Evolutionary conservation across 306 rosid species (phyloP).

Genomic region (Rosa lucieae): DNA sequence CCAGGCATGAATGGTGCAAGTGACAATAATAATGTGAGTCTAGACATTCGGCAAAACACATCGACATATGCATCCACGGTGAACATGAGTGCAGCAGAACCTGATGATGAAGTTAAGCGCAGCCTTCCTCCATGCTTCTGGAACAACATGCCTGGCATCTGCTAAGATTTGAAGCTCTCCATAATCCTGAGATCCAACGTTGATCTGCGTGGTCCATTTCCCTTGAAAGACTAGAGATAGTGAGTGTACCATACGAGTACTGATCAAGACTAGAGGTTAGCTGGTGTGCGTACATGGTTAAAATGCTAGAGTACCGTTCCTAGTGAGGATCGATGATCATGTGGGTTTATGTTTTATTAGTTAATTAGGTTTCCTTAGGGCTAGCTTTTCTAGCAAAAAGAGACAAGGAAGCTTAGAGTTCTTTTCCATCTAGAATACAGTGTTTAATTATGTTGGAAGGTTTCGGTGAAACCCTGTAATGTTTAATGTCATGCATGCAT

Average conservation of each 20-base stretch:
- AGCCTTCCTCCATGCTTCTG: constrained; percentile 31
- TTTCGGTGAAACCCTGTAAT: not conserved
- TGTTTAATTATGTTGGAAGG: not conserved
- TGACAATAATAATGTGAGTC: constrained; percentile 6
- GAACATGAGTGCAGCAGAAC: not conserved
- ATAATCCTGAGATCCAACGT: not conserved
- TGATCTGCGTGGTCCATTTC: not conserved
- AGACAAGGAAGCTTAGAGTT: constrained; percentile 5
- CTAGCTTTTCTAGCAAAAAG: constrained; percentile 15
- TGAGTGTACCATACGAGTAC: constrained; percentile 1
- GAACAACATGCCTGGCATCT: constrained; percentile 60
- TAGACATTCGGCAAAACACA: constrained; percentile 22
- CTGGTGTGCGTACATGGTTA: constrained; percentile 6
- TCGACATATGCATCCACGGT: not conserved
- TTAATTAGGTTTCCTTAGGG: constrained; percentile 15
- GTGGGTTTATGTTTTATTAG: not conserved
- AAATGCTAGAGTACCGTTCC: not conserved
- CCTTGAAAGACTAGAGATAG: not conserved
- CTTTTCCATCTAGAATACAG: constrained; percentile 8
- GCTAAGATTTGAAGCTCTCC: constrained; percentile 27
- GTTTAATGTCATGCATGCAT: not conserved
- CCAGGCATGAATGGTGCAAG: not conserved
- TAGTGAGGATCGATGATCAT: not conserved
- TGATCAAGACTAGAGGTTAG: constrained; percentile 15
- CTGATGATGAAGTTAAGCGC: constrained; percentile 12